Base-by-base conservation (phyloP, 2,329 filamentous ascomycete species). In the Aureobasidium sp. region DNA sequence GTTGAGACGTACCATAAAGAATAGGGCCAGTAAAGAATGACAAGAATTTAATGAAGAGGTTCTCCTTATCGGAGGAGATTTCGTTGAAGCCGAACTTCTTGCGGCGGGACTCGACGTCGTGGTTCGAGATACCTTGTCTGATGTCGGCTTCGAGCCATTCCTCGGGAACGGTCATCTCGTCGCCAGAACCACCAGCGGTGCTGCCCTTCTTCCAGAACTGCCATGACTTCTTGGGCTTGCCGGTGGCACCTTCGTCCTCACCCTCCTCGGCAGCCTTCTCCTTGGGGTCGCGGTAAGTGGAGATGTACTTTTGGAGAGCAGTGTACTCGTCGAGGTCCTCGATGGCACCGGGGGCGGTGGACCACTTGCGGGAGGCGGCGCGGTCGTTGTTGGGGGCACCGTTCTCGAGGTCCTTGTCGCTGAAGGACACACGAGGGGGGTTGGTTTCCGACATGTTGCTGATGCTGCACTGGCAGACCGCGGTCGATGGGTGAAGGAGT, bases 1-100 rank as follows among this genome's bases (percentile, higher is more conserved):
- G 44, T 48, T 47, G 59, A 64, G 67, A 76, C 84, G 73, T 81
- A 89, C 87, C 86, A 76, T 90, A 90, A 66, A 90, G 84, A 79
- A 90, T 87, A 65, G 87, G 87, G 70, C 87, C 87, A 68, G 79
- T 84, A 82, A 90, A 90, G 79, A 87, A 90, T 73, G 84, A 81
- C 68, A 90, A 77, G 78, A 90, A 90, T 78, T 90, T 87, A 72
- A 87, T 74, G 74, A 89, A 82, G 79, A 89, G 78, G 79, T 89
- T 90, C 77, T 87, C 85, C 80, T 89, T 89, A 79, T 90, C 87
- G 36, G 86, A 84, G 34, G 81, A 79, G 73, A 90, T 79, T 74
- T 90, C 87, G 78, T 90, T 90, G 78, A 77, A 89, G 64, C 87
- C 87, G 67, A 80, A 81, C 69, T 82, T 81, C 78, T 84, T 88